phyloP scores from a whole-genome alignment of 2,329 filamentous ascomycete species.

The Colletotrichum sp. region DNA sequence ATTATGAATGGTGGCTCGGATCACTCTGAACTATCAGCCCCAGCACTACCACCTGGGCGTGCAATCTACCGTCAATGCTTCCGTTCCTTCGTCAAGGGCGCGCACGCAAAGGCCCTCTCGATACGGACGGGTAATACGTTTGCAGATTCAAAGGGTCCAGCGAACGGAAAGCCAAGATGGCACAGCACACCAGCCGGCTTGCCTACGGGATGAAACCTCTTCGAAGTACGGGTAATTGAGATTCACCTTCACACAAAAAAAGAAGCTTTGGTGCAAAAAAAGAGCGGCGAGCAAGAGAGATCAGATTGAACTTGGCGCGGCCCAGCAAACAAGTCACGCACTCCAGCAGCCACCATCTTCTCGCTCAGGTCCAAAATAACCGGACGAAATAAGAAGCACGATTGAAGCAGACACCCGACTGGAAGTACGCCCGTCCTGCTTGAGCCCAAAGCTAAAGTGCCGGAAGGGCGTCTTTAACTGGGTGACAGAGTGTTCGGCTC shows the following conservation, averaged over 20 bases:
- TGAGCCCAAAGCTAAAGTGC: slow-evolving; percentile 10
- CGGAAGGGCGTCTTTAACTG: slow-evolving; percentile 2
- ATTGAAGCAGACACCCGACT: slow-evolving; percentile 14
- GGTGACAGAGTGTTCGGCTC: slow-evolving; percentile 14
- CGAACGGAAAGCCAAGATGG: not conserved
- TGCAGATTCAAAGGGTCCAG: slow-evolving; percentile 12
- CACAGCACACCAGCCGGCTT: not conserved
- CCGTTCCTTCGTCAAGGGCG: not conserved
- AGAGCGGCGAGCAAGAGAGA: not conserved
- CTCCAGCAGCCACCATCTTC: not conserved
- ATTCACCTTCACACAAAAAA: not conserved
- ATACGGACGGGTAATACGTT: not conserved
- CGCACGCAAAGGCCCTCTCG: not conserved
- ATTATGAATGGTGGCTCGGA: not conserved
- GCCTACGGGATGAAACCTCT: slow-evolving; percentile 18
- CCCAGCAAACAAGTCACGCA: not conserved
- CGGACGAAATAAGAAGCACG: slow-evolving; percentile 9
- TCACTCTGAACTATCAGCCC: not conserved
- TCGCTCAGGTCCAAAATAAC: not conserved
- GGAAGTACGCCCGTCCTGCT: slow-evolving; percentile 9
- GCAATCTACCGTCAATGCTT: not conserved
- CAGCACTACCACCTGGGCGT: not conserved
- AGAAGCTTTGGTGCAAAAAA: not conserved
- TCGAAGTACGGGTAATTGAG: not conserved
- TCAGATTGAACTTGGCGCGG: not conserved